Evolutionary conservation across 2,329 filamentous ascomycete genomes (phyloP), one percentile per base, ranked within the genome.

Genomic region (Xylaria sp.): DNA sequence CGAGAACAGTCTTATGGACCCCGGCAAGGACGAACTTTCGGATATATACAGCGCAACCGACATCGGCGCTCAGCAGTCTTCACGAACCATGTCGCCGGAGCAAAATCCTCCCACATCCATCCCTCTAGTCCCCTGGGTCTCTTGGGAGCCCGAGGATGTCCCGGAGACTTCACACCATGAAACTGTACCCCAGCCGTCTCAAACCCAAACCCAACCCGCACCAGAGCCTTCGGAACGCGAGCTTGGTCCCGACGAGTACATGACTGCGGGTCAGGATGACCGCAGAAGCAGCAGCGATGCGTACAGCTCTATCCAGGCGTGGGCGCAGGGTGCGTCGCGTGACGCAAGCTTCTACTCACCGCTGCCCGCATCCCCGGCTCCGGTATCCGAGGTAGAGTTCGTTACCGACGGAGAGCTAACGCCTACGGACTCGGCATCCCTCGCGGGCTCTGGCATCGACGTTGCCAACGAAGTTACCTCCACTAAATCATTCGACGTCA

Each of bases 241-340:
- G 59, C 75, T 82, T 24, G 79, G 74, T 5, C 77, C 81, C 6
- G 80, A 86, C 67, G 85, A 87, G 72, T 87, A 82, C 77, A 83
- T 86, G 81, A 85, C 85, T 0, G 83, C 85, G 8, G 82, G 84
- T 50, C 82, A 86, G 71, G 81, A 84, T 2, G 79, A 83, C 64
- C 66, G 19, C 32, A 36, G 34, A 36, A 6, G 34, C 11, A 36
- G 11, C 6, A 12, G 54, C n/a, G 51, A 85, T 14, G 84, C 85
- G 1, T 90, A 85, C 74, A 85, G 85, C 54, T 88, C 87, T 1
- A 90, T 90, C 71, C 87, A 90, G 75, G 89, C 88, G 0, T 90
- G 89, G 88, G 88, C 88, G 1, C 85, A 88, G 71, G 84, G 88
- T 71, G 80, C 83, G 66, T 85, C 85, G 4, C 57, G 45, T 24